Percentiles rank a stretch among this genome's conserved stretches.
These are phyloP conservation scores for Kwoniella shandongensis DNA, from an alignment of 768 basidiomycete genomes.

Conservation along the genomic window DNA sequence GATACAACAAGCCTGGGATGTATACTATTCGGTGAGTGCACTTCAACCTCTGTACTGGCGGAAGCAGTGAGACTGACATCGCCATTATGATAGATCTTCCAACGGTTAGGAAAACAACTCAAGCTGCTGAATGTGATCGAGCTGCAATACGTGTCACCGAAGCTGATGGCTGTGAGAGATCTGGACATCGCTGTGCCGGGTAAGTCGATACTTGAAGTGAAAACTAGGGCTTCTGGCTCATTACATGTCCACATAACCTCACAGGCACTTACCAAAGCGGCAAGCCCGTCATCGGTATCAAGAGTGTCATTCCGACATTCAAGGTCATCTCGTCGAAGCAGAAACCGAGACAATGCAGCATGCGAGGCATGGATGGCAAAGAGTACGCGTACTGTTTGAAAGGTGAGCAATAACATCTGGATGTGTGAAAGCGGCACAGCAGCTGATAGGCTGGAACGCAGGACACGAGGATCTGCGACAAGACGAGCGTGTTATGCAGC, in stretches of 20 bases:
- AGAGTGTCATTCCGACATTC: conserved; percentile 81
- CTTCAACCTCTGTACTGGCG: not conserved
- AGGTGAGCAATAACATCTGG: conserved; percentile 65
- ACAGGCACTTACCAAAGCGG: conserved; percentile 90
- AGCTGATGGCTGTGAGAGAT: conserved; percentile 79
- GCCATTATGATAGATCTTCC: conserved; percentile 69
- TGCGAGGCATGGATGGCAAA: conserved; percentile 86
- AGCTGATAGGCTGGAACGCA: no score
- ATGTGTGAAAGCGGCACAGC: no score
- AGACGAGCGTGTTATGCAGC: conserved; percentile 98
- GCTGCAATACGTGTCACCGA: conserved; percentile 94
- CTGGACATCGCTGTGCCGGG: conserved; percentile 96
- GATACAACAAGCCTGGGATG: conserved; percentile 97
- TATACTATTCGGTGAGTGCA: conserved; percentile 82
- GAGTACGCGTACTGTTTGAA: conserved; percentile 92
- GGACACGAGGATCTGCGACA: conserved; percentile 98
- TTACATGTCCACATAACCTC: not conserved
- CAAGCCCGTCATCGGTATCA: conserved; percentile 74
- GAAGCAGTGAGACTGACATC: not conserved
- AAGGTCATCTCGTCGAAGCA: conserved; percentile 96
- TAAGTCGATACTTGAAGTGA: conserved; percentile 54
- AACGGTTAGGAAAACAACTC: conserved; percentile 90
- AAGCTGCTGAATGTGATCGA: conserved; percentile 85
- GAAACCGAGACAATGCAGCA: conserved; percentile 79
- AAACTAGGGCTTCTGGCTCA: no score